Conservation (phyloP, 2,329 filamentous ascomycete genomes). For the Myrmaecium sp. region DNA sequence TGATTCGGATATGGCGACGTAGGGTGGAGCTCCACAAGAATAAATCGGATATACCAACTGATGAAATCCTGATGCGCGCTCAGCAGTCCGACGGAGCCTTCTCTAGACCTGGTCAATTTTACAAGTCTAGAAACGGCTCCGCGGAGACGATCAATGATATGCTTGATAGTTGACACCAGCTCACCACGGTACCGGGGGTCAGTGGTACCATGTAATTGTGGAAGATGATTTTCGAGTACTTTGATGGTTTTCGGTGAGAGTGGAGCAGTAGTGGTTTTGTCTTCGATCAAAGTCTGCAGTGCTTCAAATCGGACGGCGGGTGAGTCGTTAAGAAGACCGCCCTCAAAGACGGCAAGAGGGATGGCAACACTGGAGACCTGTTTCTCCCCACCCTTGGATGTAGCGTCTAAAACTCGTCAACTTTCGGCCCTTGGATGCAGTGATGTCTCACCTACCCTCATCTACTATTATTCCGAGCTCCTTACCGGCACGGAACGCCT, state of each 20-base stretch:
- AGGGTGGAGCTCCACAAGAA: conserved; percentile 57
- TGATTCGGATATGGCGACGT: conserved; percentile 84
- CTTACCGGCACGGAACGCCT: conserved; percentile 27
- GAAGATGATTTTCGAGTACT: not conserved
- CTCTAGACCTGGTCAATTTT: too few relatives aligned
- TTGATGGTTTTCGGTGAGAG: conserved; percentile 5
- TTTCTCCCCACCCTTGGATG: conserved; percentile 11
- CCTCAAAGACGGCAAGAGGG: conserved; percentile 29
- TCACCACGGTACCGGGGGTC: not conserved
- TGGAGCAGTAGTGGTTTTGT: not conserved
- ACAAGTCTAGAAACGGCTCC: too few relatives aligned
- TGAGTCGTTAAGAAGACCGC: conserved; percentile 19
- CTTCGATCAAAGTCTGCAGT: conserved; percentile 25
- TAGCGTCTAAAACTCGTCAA: conserved; percentile 10
- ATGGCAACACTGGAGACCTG: conserved; percentile 29
- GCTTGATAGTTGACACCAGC: too few relatives aligned
- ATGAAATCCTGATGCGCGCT: conserved; percentile 46
- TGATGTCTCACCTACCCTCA: conserved; percentile 12
- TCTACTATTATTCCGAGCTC: conserved; percentile 28
- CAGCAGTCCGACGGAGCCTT: conserved; percentile 10
- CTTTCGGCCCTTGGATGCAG: conserved; percentile 2
- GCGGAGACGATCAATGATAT: too few relatives aligned
- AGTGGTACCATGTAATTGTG: not conserved
- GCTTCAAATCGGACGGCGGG: conserved; percentile 54
- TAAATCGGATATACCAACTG: conserved; percentile 55